Evolutionary conservation across 1,284 basidiomycete species (phyloP).

Genomic region (Apiotrichum domesticum): DNA sequence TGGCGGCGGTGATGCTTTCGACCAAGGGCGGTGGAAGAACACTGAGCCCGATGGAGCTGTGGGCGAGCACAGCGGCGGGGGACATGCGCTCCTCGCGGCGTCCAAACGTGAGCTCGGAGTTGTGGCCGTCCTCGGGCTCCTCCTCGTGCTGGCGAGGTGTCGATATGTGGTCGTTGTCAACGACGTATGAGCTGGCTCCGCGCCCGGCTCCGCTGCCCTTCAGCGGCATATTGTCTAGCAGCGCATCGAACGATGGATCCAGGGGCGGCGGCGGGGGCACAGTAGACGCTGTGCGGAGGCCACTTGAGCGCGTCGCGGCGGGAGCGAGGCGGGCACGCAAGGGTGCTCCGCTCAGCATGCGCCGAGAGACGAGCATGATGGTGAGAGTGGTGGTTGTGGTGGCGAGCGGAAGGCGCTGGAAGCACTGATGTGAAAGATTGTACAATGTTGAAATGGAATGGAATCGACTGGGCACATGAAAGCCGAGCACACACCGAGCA

Average conservation of each 20-base stretch:
- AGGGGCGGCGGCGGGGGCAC: background rate
- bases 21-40: slow-evolving; percentile 62
- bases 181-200: background rate
- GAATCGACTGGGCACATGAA: too few relatives aligned
- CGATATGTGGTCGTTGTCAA: background rate
- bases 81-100: slow-evolving; percentile 56
- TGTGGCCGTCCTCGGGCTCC: slow-evolving; percentile 1
- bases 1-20: slow-evolving; percentile 34
- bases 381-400: background rate
- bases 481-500: too few relatives aligned
- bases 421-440: too few relatives aligned
- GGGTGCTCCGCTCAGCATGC: background rate
- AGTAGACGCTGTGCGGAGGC: background rate
- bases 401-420: background rate
- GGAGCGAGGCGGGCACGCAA: background rate
- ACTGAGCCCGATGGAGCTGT: slow-evolving; percentile 61
- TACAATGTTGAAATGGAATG: too few relatives aligned
- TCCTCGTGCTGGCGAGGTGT: background rate
- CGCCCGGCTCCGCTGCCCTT: background rate
- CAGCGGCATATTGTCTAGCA: background rate
- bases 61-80: slow-evolving; percentile 72
- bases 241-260: background rate
- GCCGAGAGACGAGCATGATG: slow-evolving; percentile 3
- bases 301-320: background rate
- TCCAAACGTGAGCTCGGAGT: background rate